A percentile compares a stretch with the other conserved stretches of the same genome.
phyloP scores from a whole-genome alignment of 768 basidiomycete genomes.

The Suillus luteus region DNA sequence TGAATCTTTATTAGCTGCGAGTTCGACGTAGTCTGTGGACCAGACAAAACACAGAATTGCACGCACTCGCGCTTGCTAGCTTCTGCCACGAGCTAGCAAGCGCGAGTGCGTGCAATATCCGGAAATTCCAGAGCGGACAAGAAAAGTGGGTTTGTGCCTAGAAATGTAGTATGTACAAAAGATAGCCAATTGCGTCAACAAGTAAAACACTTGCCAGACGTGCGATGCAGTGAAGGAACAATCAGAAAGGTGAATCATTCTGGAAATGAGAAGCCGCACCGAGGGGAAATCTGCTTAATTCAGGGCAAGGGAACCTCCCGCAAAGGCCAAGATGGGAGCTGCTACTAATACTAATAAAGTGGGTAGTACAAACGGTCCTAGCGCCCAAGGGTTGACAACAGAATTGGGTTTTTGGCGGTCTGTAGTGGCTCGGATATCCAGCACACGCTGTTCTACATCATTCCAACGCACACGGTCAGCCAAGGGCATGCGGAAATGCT shows the following conservation, averaged over 20 bases:
- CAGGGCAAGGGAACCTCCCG: slow-evolving; percentile 1
- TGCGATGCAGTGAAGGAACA: neutral
- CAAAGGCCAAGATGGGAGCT: neutral
- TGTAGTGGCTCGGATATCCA: neutral
- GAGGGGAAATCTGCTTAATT: neutral
- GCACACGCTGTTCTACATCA: neutral
- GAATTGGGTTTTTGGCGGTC: neutral
- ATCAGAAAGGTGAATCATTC: slow-evolving; percentile 3
- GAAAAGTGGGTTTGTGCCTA: neutral
- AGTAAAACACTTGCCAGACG: neutral
- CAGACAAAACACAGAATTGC: neutral
- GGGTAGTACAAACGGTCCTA: neutral
- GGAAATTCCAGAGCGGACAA: neutral
- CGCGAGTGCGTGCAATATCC: neutral
- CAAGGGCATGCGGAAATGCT: slow-evolving; percentile 8
- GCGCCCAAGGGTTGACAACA: neutral
- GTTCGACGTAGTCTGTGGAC: neutral
- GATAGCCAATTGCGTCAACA: neutral
- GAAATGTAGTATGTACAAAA: neutral
- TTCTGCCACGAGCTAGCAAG: no score
- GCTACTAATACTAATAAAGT: neutral
- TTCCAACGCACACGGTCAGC: neutral
- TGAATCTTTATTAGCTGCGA: neutral
- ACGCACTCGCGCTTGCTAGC: no score
- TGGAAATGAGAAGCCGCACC: neutral